These are phyloP conservation scores for Azolla pinnata DNA, from an alignment of 75 land plant genomes.

Conservation along the genomic window DNA sequence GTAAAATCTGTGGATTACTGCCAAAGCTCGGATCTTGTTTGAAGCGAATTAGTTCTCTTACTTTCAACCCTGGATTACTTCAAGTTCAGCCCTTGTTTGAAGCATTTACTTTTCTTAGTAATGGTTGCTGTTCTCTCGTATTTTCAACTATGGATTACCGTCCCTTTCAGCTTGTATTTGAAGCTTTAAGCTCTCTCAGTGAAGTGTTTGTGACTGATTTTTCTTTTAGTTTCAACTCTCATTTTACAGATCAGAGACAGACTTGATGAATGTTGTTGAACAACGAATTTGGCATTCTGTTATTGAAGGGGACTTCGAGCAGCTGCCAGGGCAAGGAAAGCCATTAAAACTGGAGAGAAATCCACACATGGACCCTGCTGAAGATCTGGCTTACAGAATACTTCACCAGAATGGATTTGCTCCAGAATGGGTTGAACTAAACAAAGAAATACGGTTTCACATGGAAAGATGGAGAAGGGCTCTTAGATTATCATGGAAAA, in stretches of 20 bases:
- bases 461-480: slow-evolving; percentile 48
- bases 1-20: too few relatives aligned
- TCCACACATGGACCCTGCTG: slow-evolving; percentile 83
- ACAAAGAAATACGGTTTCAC: slow-evolving; percentile 56
- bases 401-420: slow-evolving; percentile 69
- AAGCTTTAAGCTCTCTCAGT: too few relatives aligned
- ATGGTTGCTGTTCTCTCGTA: too few relatives aligned
- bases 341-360: slow-evolving; percentile 48
- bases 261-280: slow-evolving; percentile 61
- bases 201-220: too few relatives aligned
- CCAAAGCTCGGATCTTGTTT: too few relatives aligned
- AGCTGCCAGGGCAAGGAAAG: slow-evolving; percentile 73
- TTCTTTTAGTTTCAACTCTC: background rate
- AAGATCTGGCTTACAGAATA: slow-evolving; percentile 63
- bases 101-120: too few relatives aligned
- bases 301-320: slow-evolving; percentile 76
- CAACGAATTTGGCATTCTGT: slow-evolving; percentile 66
- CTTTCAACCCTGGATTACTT: too few relatives aligned
- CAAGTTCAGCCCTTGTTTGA: too few relatives aligned
- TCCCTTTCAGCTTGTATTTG: too few relatives aligned
- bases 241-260: slow-evolving; percentile 63
- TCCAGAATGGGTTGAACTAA: slow-evolving; percentile 88
- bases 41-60: too few relatives aligned
- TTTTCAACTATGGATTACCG: too few relatives aligned
- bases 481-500: slow-evolving; percentile 43